Evolutionary conservation across 2,329 filamentous ascomycete genomes (phyloP).

Genomic region (Penicillium sp.): DNA sequence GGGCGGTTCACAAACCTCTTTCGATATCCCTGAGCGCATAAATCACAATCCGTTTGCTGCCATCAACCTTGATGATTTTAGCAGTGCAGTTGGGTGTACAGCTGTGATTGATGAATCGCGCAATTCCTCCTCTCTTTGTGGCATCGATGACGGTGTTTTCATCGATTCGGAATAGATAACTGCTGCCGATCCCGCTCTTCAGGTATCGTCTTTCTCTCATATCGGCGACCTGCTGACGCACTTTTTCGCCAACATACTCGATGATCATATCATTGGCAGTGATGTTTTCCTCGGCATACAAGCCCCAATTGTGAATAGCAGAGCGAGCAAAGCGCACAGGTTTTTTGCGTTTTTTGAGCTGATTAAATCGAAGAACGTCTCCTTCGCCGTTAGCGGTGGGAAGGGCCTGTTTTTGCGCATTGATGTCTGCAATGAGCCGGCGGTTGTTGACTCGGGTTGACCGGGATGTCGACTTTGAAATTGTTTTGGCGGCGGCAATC

Average conservation of each 20-base stretch:
- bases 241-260: slow-evolving; percentile 97
- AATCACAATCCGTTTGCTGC: slow-evolving; percentile 97
- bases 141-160: slow-evolving; percentile 97
- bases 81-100: slow-evolving; percentile 98
- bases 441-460: slow-evolving; percentile 95
- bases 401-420: slow-evolving; percentile 80
- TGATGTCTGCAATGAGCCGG: slow-evolving; percentile 88
- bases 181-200: slow-evolving; percentile 94
- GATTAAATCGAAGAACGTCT: slow-evolving; percentile 94
- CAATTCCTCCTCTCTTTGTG: slow-evolving; percentile 97
- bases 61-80: slow-evolving; percentile 98
- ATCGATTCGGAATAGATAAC: slow-evolving; percentile 96
- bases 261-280: slow-evolving; percentile 99
- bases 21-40: slow-evolving; percentile 94
- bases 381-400: slow-evolving; percentile 72
- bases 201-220: slow-evolving; percentile 88
- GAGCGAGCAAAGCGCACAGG: slow-evolving; percentile 96
- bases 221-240: slow-evolving; percentile 95
- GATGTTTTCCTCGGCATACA: slow-evolving; percentile 98
- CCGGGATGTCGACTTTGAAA: slow-evolving; percentile 84
- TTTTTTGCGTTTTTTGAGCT: slow-evolving; percentile 99
- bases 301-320: slow-evolving; percentile 97
- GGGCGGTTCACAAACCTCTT: slow-evolving; percentile 67
- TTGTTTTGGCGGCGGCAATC: slow-evolving; percentile 72
- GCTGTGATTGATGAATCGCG: slow-evolving; percentile 95